Base-by-base conservation (phyloP, 768 basidiomycete genomes). In the Naganishia kalamii region DNA sequence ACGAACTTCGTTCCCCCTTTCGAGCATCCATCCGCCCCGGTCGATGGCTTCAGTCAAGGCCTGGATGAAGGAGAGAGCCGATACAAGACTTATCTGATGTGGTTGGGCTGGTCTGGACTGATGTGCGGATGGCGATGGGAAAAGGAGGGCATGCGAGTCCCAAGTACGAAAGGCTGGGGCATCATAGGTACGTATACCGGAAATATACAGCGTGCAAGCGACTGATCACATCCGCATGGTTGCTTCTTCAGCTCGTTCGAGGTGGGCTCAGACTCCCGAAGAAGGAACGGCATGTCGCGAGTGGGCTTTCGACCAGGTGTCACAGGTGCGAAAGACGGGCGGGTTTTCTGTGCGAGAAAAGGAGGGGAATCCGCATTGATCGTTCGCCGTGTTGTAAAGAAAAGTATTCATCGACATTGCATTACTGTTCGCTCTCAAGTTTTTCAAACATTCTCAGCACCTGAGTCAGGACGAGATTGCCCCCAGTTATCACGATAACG, bases 151-250 rank as follows among this genome's bases (percentile, higher is more conserved):
- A 76, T 98, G 69, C 81, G 94, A 66, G 93, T 98, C 13, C 93
- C 93, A 0, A 91, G 89, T 75, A 96, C 94, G 43, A 84, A 91
- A 65, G 92, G 92, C 73, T 96, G 92, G 91, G 89, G 88, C 0
- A 83, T 96, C 57, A 78, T 94, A 32, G 92, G 93, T 92, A 62
- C 23, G 85, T 81, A 8, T 37, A 15, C 17, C 13, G 51, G 19
- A 13, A 7, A 4, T 10, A 10, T 32, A 6, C 13, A 19, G 5
- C 4, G 10, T 15, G 2, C 12, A 29, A 3, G 29, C 33, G 13
- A 13, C 52, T 41, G 32, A 57, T 32, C 7, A 44, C n/a, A 29
- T 13, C n/a, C 7, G 1, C 4, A n/a, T 37, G 35, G 33, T 43
- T 43, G 29, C 17, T 21, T 44, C 17, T 44, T 71, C 74, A 75